Base-by-base conservation (phyloP, 148 eudicot genomes). In the Polygonum maritimum region DNA sequence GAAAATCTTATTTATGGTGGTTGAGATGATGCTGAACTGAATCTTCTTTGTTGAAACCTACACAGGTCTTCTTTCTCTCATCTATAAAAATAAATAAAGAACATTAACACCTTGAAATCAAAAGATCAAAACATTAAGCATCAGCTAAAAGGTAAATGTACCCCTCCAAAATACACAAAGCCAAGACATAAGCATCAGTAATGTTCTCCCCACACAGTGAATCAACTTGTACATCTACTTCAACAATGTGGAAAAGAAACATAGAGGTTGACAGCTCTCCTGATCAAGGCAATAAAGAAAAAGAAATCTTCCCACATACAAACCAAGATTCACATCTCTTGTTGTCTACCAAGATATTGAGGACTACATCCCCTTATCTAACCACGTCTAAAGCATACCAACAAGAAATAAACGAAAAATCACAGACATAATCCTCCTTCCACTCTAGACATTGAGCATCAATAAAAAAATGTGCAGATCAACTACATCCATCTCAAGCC, bases 61-160 rank as follows among this genome's bases (percentile, higher is more conserved):
- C 78, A 45, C 38, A 57, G 69, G 49, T 83, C 81, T 78, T 80
- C 86, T 77, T 57, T 80, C 81, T 83, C 58, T 79, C 13, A 58
- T 83, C 85, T 77, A 80, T 80, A 83, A 76, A 40, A 82, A 76
- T 40, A 47, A 11, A 7, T 55, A 35, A 74, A 39, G 36, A 62
- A 76, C 10, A 52, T 6, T 54, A 11, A 11, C 16, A 48, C 49
- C 49, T 48, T 2, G 18, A 54, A 54, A 54, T 54, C 22, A 47
- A 65, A 67, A 73, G 31, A 18, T 72, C n/a, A 72, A 22, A 73
- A 73, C 33, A 47, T 3, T 41, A 73, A 73, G 75, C 76, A 36
- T 15, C 19, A 13, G 22, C 22, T 38, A 14, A 47, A 10, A 69
- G 22, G 41, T 69, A 69, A 4, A 69, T 16, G 36, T 9, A 69